A percentile compares a stretch with the other conserved stretches of the same genome.
Conservation (phyloP, 1,284 basidiomycete species). For the Ganoderma lingzhi region DNA sequence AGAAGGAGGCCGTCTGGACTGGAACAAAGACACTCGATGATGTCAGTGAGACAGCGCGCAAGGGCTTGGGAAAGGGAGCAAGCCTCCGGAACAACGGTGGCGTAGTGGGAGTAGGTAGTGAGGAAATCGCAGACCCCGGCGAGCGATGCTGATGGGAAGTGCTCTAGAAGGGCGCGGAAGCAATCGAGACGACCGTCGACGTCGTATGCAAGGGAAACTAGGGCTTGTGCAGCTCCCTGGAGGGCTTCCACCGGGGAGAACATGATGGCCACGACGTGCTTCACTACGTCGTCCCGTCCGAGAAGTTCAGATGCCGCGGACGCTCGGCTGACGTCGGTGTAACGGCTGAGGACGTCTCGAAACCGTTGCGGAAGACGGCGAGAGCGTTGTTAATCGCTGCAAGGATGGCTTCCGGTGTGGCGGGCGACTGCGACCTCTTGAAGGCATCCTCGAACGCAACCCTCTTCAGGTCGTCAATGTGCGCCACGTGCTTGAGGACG, state of each 20-base stretch:
- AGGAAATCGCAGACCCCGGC: constrained; percentile 76
- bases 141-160: constrained; percentile 70
- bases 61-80: constrained; percentile 87
- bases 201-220: constrained; percentile 85
- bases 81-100: constrained; percentile 78
- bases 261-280: constrained; percentile 71
- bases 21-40: constrained; percentile 87
- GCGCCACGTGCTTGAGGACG: constrained; percentile 64
- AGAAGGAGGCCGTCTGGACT: constrained; percentile 75
- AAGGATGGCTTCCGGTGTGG: constrained; percentile 44
- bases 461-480: constrained; percentile 69
- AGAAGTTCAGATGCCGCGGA: constrained; percentile 61
- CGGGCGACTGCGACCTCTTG: constrained; percentile 39
- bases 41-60: constrained; percentile 90
- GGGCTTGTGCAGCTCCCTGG: constrained; percentile 75
- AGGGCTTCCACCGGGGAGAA: constrained; percentile 83
- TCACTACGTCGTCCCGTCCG: constrained; percentile 56
- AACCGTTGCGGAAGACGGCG: constrained; percentile 62
- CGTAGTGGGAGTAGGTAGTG: constrained; percentile 68
- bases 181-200: constrained; percentile 88
- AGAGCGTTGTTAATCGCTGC: constrained; percentile 68
- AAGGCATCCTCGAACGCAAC: constrained; percentile 55
- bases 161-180: constrained; percentile 78
- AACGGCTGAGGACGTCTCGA: constrained; percentile 69
- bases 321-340: constrained; percentile 64